Evolutionary conservation across 108 stramenopile species (phyloP).

Genomic region (Thalassiosira profunda): DNA sequence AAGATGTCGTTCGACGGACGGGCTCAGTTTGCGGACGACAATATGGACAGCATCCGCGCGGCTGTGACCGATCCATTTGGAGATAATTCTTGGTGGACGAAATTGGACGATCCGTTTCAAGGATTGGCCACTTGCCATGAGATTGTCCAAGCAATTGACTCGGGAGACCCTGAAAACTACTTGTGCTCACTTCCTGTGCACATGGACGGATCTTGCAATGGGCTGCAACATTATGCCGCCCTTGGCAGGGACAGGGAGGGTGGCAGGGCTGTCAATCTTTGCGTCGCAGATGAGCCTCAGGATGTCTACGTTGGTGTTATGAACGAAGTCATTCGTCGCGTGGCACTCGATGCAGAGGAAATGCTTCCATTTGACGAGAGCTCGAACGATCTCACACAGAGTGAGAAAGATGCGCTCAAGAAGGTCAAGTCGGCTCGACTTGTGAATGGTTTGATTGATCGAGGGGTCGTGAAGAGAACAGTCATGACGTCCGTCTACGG

Average conservation of each 20-base stretch:
- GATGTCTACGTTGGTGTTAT: slow-evolving; percentile 98
- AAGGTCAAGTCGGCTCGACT: slow-evolving; percentile 77
- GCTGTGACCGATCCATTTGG: slow-evolving; percentile 88
- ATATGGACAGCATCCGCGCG: slow-evolving; percentile 87
- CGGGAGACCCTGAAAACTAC: slow-evolving; percentile 89
- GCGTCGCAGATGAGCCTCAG: slow-evolving; percentile 89
- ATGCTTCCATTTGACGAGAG: slow-evolving; percentile 64
- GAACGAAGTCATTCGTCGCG: slow-evolving; percentile 87
- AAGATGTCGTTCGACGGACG: slow-evolving; percentile 96
- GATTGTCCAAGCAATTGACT: slow-evolving; percentile 91
- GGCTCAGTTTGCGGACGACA: slow-evolving; percentile 86
- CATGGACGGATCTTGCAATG: slow-evolving; percentile 99
- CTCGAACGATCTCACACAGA: slow-evolving; percentile 59
- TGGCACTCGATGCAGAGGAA: slow-evolving; percentile 74
- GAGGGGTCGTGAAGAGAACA: slow-evolving; percentile 99
- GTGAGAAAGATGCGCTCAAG: slow-evolving; percentile 60
- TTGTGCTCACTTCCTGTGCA: slow-evolving; percentile 94
- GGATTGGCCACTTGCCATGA: slow-evolving; percentile 98
- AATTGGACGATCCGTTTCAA: slow-evolving; percentile 97
- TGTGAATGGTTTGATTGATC: slow-evolving; percentile 90
- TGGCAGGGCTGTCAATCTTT: slow-evolving; percentile 97
- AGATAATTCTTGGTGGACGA: slow-evolving; percentile 94
- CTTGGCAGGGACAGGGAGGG: slow-evolving; percentile 97
- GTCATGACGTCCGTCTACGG: slow-evolving; percentile 99
- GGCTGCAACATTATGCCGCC: slow-evolving; percentile 99